These are phyloP conservation scores for Chlorella ohadii DNA, from an alignment of 139 green algal species.

Conservation along the genomic window DNA sequence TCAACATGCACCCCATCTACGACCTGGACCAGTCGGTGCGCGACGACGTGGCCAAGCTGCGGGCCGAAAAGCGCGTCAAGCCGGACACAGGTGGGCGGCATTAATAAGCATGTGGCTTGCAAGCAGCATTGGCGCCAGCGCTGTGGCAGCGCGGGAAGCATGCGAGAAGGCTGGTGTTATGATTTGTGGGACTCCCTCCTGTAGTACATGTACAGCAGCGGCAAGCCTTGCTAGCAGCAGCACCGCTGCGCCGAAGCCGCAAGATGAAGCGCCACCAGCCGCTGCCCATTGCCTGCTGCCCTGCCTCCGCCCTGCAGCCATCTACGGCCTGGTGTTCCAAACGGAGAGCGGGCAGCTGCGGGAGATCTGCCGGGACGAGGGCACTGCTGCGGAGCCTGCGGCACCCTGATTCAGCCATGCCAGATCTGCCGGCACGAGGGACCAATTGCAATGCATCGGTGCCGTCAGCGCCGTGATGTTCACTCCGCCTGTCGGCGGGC, in stretches of 20 bases:
- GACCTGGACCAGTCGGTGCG: conserved; percentile 20
- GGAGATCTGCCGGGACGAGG: conserved; percentile 26
- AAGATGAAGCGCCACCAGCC: too few species aligned
- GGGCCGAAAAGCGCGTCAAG: not conserved
- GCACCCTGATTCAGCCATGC: too few species aligned
- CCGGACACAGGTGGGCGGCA: not conserved
- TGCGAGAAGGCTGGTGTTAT: too few species aligned
- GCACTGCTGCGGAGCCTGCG: not conserved
- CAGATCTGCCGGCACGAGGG: too few species aligned
- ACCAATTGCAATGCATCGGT: too few species aligned
- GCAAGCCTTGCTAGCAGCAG: too few species aligned
- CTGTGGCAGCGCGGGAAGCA: not conserved
- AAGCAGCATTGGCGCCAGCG: not conserved
- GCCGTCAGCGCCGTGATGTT: too few species aligned
- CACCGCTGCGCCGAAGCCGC: too few species aligned
- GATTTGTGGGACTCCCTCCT: too few species aligned
- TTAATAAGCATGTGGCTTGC: not conserved
- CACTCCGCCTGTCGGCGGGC: too few species aligned
- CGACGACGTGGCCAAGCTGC: conserved; percentile 33
- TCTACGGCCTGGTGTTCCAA: conserved; percentile 30
- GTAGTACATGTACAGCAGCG: too few species aligned
- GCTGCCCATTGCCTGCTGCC: not conserved
- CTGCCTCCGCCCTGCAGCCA: not conserved
- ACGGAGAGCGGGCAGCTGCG: conserved; percentile 10
- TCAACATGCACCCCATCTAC: conserved; percentile 34